These are phyloP conservation scores for Suhomyces bribrorum DNA, from an alignment of 1,139 yeast genomes.

Conservation along the genomic window DNA sequence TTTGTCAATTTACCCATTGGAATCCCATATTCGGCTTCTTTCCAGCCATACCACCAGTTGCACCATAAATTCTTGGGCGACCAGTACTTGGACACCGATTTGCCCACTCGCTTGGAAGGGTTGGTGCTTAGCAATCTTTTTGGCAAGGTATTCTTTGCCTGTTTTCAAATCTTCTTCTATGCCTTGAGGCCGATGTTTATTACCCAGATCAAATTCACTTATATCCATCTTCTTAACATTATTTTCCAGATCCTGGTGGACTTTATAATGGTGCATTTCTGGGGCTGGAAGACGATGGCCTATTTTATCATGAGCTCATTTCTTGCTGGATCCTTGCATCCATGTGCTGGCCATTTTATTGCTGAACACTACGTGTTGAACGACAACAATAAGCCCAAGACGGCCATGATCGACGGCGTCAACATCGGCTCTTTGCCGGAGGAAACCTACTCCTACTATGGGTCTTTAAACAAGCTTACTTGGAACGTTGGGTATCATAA, in stretches of 20 bases:
- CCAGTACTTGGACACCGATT: constrained; percentile 77
- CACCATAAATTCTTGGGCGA: constrained; percentile 95
- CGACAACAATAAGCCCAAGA: constrained; percentile 51
- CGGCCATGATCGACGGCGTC: constrained; percentile 14
- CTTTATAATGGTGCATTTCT: constrained; percentile 49
- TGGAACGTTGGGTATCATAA: constrained; percentile 95
- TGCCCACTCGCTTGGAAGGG: constrained; percentile 82
- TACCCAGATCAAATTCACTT: constrained; percentile 71
- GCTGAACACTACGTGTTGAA: constrained; percentile 86
- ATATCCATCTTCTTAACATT: constrained; percentile 71
- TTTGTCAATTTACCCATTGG: constrained; percentile 85
- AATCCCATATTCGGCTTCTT: constrained; percentile 86
- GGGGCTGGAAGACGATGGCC: constrained; percentile 65
- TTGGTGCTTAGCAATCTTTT: constrained; percentile 68
- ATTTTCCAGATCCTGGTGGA: constrained; percentile 62
- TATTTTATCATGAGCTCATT: constrained; percentile 79
- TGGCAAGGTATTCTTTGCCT: constrained; percentile 89
- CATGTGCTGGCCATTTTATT: constrained; percentile 92
- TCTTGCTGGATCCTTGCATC: constrained; percentile 89
- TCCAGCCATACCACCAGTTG: constrained; percentile 87
- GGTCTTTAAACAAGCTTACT: constrained; percentile 69
- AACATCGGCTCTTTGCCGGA: constrained; percentile 49
- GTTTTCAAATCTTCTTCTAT: constrained; percentile 84
- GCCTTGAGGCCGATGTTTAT: constrained; percentile 89
- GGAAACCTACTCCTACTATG: constrained; percentile 90